Evolutionary conservation across 1,284 basidiomycete species (phyloP), one percentile per base, ranked within the genome.

Genomic region (Psilocybe mexicana): DNA sequence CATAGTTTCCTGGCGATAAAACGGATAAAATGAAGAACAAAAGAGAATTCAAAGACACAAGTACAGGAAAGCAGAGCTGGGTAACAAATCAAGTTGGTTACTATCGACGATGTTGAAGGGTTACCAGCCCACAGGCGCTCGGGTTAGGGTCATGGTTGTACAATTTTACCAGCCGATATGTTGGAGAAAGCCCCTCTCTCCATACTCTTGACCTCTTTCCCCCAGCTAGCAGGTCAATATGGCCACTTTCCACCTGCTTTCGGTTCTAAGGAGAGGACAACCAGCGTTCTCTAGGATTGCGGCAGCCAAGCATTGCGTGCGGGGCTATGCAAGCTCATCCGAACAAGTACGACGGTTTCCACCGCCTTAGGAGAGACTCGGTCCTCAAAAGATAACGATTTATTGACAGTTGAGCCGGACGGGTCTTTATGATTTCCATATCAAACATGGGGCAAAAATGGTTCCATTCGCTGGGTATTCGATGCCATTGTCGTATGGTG

Each of bases 401-500:
- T 51, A 30, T 60, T 58, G n/a, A 52, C 51, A 80, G 77, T 65
- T 80, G 50, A 77, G 65, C 66, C 83, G 80, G 65, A 99, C 96
- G 0, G 86, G 88, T 0, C 79, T 99, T 30, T 95, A 97, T 69
- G 92, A 96, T 67, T 96, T 96, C 71, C 96, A 99, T 72, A 74
- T 93, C 58, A 70, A 84, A 63, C 81, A 94, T 70, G 89, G 85
- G 40, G 97, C 89, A 14, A 97, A 97, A 76, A 96, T 99, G 92
- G 95, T 98, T 0, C 90, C 93, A 0, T 99, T 98, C 71, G 96
- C 94, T 1, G 96, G 96, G 3, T 98, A 88, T 73, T 85, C 86
- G 11, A 99, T 99, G 96, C 96, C 96, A 0, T 80, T 99, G 53
- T 78, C 84, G 3, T 99, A 98, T 69, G 90, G 87, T 14, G 81